Evolutionary conservation across 306 rosid genomes (phyloP).

Genomic region (Oemleria cerasiformis): DNA sequence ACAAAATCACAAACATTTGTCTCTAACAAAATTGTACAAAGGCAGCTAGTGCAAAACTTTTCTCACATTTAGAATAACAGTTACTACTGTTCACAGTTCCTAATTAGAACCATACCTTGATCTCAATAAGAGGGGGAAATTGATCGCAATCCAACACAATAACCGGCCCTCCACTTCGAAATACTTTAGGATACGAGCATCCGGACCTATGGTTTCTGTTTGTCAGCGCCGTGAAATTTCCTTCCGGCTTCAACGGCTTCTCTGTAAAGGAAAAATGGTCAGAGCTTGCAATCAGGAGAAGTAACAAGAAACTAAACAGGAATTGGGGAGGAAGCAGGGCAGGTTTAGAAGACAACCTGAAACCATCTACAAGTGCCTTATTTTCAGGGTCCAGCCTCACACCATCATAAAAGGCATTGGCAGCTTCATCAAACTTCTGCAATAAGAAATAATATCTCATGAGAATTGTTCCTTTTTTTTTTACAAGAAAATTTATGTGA

Average conservation of each 20-base stretch:
- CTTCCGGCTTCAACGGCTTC: conserved; percentile 96
- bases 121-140: not conserved
- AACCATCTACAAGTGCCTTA: conserved; percentile 72
- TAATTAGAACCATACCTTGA: not conserved
- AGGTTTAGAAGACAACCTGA: conserved; percentile 52
- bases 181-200: not conserved
- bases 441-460: conserved; percentile 6
- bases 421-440: conserved; percentile 97
- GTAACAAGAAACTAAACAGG: not conserved
- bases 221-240: conserved; percentile 60
- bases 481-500: not conserved
- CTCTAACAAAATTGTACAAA: not conserved
- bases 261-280: conserved; percentile 40
- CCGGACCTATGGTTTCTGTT: conserved; percentile 37
- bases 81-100: not conserved
- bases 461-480: not conserved
- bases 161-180: not conserved
- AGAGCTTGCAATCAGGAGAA: not conserved
- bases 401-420: conserved; percentile 86
- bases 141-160: not conserved
- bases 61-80: not conserved
- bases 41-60: not conserved
- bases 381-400: conserved; percentile 79
- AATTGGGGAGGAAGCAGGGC: not conserved
- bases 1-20: conserved; percentile 2